phyloP scores from a whole-genome alignment of 2,329 filamentous ascomycete genomes.

The Nothomitra cinnamomea region DNA sequence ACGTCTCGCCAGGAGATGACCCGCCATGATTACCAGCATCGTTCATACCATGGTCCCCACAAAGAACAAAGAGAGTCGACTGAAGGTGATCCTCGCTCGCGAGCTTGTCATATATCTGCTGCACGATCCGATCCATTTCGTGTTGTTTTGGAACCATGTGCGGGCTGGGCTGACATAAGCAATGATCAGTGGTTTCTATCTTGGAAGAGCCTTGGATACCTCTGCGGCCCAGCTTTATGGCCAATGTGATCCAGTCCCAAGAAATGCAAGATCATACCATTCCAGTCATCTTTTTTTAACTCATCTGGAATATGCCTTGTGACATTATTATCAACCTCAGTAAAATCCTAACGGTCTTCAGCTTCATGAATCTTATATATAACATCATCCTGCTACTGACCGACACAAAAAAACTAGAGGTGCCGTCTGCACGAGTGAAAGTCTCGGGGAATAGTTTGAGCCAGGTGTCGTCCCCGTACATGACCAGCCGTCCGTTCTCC shows the following conservation, averaged over 20 bases:
- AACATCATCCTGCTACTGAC: conserved; percentile 34
- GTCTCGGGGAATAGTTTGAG: conserved; percentile 84
- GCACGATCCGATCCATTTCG: conserved; percentile 82
- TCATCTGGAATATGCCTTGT: conserved; percentile 74
- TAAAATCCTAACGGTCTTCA: conserved; percentile 55
- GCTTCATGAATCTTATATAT: not conserved
- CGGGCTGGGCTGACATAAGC: conserved; percentile 33
- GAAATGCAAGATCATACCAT: conserved; percentile 86
- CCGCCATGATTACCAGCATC: conserved; percentile 94
- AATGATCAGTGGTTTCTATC: conserved; percentile 5
- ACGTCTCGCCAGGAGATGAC: conserved; percentile 85
- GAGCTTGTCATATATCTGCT: conserved; percentile 59
- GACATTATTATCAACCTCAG: conserved; percentile 94
- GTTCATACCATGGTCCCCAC: conserved; percentile 98
- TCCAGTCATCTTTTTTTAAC: conserved; percentile 66
- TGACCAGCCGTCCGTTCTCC: conserved; percentile 56
- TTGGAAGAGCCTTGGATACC: conserved; percentile 29
- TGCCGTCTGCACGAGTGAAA: conserved; percentile 79
- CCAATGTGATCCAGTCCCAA: conserved; percentile 94
- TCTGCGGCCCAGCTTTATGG: conserved; percentile 80
- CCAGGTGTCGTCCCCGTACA: conserved; percentile 98
- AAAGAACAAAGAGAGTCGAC: conserved; percentile 69
- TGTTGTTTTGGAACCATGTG: conserved; percentile 86
- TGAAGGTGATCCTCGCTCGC: conserved; percentile 50
- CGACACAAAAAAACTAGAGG: conserved; percentile 94